phyloP scores from a whole-genome alignment of 441 rosid species.

The Rhodomyrtus psidioides region DNA sequence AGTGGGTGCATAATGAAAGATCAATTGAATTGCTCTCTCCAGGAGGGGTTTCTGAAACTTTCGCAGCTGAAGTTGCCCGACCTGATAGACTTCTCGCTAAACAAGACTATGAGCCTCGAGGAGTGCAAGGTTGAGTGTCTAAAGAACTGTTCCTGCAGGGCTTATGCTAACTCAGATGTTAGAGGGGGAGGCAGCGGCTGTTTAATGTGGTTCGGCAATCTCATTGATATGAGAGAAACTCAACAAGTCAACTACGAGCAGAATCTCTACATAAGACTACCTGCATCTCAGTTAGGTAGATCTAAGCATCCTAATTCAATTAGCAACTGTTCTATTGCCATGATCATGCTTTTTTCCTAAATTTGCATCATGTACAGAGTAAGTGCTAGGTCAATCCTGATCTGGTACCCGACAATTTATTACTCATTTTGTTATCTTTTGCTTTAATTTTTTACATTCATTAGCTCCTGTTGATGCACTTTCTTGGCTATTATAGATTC shows the following conservation, averaged over 20 bases:
- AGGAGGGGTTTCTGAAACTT: neutral
- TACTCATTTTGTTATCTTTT: neutral
- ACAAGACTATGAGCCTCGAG: neutral
- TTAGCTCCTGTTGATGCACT: neutral
- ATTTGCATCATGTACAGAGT: neutral
- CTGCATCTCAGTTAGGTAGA: neutral
- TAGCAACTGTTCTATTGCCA: neutral
- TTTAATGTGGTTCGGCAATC: conserved; percentile 4
- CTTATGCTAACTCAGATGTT: conserved; percentile 3
- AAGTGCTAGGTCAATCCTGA: neutral
- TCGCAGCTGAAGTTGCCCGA: neutral
- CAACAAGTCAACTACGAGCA: neutral
- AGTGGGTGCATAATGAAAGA: neutral
- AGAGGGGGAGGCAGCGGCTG: neutral
- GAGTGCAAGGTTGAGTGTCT: neutral
- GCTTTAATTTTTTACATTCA: neutral
- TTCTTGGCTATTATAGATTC: neutral
- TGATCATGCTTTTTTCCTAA: neutral
- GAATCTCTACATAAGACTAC: neutral
- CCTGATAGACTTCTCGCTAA: neutral
- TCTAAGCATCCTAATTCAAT: neutral
- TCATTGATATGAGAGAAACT: neutral
- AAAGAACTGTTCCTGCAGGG: conserved; percentile 7
- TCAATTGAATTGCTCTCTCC: neutral
- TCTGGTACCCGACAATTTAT: neutral